Conservation (phyloP, 495 filamentous ascomycete species). For the Neurospora sp. region DNA sequence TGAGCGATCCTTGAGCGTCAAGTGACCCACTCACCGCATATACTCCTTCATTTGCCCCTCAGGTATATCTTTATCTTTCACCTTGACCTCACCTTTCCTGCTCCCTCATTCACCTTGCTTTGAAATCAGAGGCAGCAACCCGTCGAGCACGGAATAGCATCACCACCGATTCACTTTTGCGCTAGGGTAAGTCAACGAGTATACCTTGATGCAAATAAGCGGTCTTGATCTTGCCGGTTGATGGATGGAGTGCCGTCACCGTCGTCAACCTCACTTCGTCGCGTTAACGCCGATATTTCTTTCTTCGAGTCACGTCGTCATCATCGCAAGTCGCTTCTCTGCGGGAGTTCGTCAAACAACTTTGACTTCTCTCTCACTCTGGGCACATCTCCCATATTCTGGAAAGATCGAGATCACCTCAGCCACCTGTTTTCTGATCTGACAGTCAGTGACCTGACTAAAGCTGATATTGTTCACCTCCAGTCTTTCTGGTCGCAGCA, state of each 20-base stretch:
- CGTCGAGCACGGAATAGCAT: neutral
- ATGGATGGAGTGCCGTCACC: neutral
- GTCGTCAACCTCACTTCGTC: neutral
- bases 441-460: neutral
- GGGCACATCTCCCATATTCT: neutral
- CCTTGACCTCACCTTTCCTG: neutral
- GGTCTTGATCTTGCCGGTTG: neutral
- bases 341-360: neutral
- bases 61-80: neutral
- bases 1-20: neutral
- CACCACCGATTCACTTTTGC: neutral
- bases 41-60: neutral
- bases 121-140: neutral
- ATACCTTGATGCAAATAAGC: neutral
- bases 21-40: neutral
- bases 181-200: neutral
- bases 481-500: neutral
- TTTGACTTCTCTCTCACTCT: neutral
- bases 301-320: neutral
- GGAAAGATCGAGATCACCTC: neutral
- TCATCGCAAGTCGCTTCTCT: neutral
- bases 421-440: neutral
- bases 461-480: neutral
- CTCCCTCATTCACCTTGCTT: neutral
- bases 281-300: neutral